Evolutionary conservation across 768 basidiomycete species (phyloP), one percentile per base, ranked within the genome.

Genomic region (Suillus discolor): DNA sequence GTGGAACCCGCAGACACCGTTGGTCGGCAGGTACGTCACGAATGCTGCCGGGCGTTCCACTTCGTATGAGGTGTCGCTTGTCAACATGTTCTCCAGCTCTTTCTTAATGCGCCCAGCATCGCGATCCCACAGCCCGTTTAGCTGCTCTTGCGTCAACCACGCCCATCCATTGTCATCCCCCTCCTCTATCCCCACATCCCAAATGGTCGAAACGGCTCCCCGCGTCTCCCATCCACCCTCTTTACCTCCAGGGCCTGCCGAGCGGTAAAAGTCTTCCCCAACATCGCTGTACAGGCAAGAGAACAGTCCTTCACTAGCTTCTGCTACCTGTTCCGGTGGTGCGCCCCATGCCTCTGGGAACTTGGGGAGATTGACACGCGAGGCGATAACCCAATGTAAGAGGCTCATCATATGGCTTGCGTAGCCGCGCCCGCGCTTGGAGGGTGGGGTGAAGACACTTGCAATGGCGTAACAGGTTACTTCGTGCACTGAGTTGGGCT

Each of bases 321-420:
- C 73, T 2, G 69, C 49, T 6, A 80, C 75, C 44, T 70, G 69
- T 0, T 70, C 66, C 5, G 86, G 86, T 41, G 83, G 81, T 3
- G 73, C 60, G 18, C 85, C 85, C 81, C 80, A 83, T 38, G 69
- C 71, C 0, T 65, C 57, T 6, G 85, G 84, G 78, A 79, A 81
- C 59, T 62, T 59, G 11, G 70, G 78, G 68, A 78, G 79, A 69
- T 67, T 55, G 57, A 61, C 60, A 64, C 68, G 36, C 15, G 79
- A 76, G 6, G 83, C 83, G 44, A 84, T 74, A 15, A 85, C 80
- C 81, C 83, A 85, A 70, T 90, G 88, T 42, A 90, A 63, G 28
- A 90, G 80, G 16, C 82, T 78, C 87, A 89, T 87, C 87, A 89
- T 87, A 66, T 87, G 85, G 13, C 73, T 71, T 12, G 84, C 87